Percentiles rank a stretch among this genome's conserved stretches.
These are phyloP conservation scores for Scheffersomyces titani DNA, from an alignment of 1,139 yeast species.

Conservation along the genomic window DNA sequence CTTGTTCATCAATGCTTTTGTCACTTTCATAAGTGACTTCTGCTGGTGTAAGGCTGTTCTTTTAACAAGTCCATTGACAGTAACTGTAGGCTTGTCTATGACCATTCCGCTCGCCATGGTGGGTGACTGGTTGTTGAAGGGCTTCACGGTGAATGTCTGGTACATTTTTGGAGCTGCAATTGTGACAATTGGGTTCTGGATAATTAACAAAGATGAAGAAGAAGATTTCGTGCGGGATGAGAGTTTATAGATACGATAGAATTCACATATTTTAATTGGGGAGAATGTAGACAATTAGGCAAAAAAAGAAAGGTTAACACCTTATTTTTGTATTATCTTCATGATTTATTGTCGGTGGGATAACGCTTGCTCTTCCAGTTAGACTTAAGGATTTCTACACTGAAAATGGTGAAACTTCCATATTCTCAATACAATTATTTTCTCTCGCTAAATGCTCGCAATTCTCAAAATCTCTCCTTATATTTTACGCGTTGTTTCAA, in stretches of 20 bases:
- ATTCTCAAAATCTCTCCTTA: not conserved
- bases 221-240: slow-evolving; percentile 44
- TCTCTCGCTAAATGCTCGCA: not conserved
- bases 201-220: slow-evolving; percentile 77
- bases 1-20: slow-evolving; percentile 63
- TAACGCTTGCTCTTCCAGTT: not conserved
- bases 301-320: not conserved
- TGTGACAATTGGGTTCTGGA: slow-evolving; percentile 80
- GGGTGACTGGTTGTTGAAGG: slow-evolving; percentile 79
- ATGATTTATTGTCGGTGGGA: not conserved
- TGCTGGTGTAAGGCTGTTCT: slow-evolving; percentile 97
- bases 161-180: slow-evolving; percentile 79
- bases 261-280: not conserved
- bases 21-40: slow-evolving; percentile 84
- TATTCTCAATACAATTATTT: not conserved
- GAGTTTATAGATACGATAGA: not conserved
- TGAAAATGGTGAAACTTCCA: not conserved
- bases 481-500: not conserved
- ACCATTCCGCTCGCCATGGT: slow-evolving; percentile 94
- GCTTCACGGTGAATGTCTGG: slow-evolving; percentile 56
- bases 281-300: not conserved
- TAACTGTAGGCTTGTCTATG: slow-evolving; percentile 89
- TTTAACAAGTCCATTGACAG: slow-evolving; percentile 89
- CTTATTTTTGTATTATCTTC: not conserved
- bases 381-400: too few relatives aligned